A percentile compares a stretch with the other conserved stretches of the same genome.
Evolutionary conservation across 257 asterid genomes (phyloP).

Genomic region (Scutellaria baicalensis): DNA sequence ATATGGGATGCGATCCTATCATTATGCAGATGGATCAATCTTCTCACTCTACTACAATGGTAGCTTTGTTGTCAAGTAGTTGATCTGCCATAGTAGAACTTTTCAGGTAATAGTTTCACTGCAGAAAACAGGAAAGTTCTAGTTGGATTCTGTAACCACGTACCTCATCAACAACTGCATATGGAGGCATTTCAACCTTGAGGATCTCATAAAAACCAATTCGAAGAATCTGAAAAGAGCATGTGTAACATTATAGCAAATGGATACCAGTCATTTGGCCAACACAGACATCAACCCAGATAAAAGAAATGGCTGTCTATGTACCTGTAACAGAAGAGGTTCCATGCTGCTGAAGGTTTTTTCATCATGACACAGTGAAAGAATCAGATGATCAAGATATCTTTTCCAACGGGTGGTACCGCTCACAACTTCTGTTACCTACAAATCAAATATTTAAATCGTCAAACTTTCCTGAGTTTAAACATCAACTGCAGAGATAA

Average conservation of each 20-base stretch:
- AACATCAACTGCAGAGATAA: conserved; percentile 6
- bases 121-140: neutral
- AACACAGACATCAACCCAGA: conserved; percentile 9
- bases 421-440: conserved; percentile 96
- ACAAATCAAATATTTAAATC: conserved; percentile 10
- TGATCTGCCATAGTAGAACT: neutral
- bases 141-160: neutral
- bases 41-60: neutral
- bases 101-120: neutral
- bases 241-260: conserved; percentile 5
- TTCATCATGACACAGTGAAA: conserved; percentile 70
- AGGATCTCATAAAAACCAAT: conserved; percentile 86
- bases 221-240: conserved; percentile 69
- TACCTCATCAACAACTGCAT: conserved; percentile 97
- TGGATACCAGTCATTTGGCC: neutral
- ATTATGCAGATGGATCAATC: neutral
- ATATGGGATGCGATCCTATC: neutral
- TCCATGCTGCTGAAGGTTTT: conserved; percentile 68
- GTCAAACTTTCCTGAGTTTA: neutral
- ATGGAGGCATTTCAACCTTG: conserved; percentile 87
- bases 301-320: neutral
- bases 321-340: conserved; percentile 88
- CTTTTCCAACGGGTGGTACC: conserved; percentile 97
- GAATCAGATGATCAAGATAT: conserved; percentile 92
- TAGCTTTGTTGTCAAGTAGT: neutral